A percentile compares a stretch with the other conserved stretches of the same genome.
Evolutionary conservation across 768 basidiomycete species (phyloP).

Genomic region (Termitomyces heimii): DNA sequence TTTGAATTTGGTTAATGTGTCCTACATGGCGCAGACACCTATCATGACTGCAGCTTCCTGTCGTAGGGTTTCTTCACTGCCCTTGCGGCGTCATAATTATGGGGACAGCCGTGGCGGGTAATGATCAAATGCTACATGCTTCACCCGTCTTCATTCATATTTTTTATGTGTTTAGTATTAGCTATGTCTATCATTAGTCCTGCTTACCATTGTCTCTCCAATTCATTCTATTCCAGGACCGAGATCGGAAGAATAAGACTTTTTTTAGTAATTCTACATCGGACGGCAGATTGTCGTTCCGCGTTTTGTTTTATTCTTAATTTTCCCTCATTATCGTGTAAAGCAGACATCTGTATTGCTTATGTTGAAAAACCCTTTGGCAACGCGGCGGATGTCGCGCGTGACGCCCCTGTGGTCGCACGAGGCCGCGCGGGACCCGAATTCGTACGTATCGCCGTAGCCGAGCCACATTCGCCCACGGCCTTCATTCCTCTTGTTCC

Average conservation of each 20-base stretch:
- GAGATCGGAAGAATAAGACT: not conserved
- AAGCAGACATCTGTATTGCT: not conserved
- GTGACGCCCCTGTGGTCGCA: conserved; percentile 7
- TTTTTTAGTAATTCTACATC: not conserved
- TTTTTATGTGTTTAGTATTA: not conserved
- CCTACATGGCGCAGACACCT: not conserved
- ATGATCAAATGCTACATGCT: not conserved
- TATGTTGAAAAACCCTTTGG: conserved; percentile 4
- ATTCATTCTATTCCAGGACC: not conserved
- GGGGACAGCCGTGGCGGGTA: not conserved
- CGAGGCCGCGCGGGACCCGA: conserved; percentile 11
- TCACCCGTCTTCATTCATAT: not conserved
- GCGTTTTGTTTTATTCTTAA: not conserved
- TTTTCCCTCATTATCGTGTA: not conserved
- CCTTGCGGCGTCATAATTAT: not conserved
- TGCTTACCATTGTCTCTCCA: not conserved
- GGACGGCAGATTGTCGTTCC: not conserved
- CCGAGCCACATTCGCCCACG: conserved; percentile 8
- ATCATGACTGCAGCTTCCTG: not conserved
- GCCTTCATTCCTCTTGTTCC: not conserved
- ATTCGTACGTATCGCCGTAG: conserved; percentile 13
- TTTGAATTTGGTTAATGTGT: not conserved
- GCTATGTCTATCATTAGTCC: not conserved
- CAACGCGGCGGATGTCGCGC: not conserved
- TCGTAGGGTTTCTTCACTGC: not conserved